Conservation (phyloP, 148 eudicot genomes). For the Vaccinium corymbosum region DNA sequence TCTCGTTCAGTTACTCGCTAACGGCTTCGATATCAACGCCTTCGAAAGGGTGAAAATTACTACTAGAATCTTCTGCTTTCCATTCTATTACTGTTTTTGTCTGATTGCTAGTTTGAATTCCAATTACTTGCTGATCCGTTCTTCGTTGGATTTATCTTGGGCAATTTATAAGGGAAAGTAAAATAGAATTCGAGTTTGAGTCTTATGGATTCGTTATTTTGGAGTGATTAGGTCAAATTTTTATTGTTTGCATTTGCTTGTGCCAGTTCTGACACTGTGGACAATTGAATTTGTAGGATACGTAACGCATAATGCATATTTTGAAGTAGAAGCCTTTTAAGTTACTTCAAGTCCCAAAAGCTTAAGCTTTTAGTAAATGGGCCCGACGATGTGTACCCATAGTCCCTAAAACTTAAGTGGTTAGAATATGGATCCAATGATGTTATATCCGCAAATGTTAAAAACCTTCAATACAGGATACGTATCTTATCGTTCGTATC, state of each 20-base stretch:
- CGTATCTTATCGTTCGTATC: too few species aligned
- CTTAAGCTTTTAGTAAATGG: too few species aligned
- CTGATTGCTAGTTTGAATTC: background rate
- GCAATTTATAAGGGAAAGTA: background rate
- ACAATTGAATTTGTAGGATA: background rate
- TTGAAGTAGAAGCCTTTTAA: background rate
- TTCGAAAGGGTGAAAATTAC: conserved; percentile 46
- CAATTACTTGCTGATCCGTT: background rate
- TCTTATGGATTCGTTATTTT: background rate
- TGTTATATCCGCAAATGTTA: too few species aligned
- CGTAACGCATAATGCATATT: background rate
- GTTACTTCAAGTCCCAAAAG: too few species aligned
- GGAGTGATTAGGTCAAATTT: background rate
- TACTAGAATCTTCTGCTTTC: background rate
- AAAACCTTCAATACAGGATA: too few species aligned
- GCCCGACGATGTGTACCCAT: too few species aligned
- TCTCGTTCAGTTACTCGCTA: conserved; percentile 70
- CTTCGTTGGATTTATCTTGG: background rate
- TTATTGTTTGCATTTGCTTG: background rate
- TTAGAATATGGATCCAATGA: too few species aligned
- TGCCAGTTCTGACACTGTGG: background rate
- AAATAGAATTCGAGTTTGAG: background rate
- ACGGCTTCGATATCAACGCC: conserved; percentile 71
- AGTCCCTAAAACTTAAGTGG: too few species aligned
- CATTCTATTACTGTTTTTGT: background rate